Base-by-base conservation (phyloP, 441 rosid species). In the Jatropha multifida region DNA sequence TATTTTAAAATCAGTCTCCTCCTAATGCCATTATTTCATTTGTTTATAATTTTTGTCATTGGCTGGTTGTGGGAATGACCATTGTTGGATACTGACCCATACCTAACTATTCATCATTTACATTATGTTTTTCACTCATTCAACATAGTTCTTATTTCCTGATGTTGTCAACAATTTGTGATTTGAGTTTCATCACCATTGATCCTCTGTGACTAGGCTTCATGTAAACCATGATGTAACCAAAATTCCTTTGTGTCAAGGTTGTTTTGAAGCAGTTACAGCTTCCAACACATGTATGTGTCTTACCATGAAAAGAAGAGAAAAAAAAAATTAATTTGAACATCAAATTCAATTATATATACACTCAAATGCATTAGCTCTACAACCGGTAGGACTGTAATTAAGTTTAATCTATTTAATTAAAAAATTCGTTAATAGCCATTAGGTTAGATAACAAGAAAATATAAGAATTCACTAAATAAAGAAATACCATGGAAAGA, bases 131-230 rank as follows among this genome's bases (percentile, higher is more conserved):
- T 27, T 61, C 38, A 10, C 14, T 27, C 65, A 27, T 61, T 59
- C 37, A 23, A 10, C 38, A 12, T 32, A 61, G 32, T 61, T 61
- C 41, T 59, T 23, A n/a, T 56, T 5, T 59, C 65, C 38, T 76
- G 52, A 48, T 48, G 55, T 56, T 66, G 54, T 63, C 48, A 61
- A 72, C 23, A 62, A 32, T 15, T 49, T 46, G 66, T 58, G 81
- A 75, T 73, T 58, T 76, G 48, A 71, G 73, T 81, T 77, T 81
- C 88, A 83, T 85, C 82, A 76, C 74, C 68, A 64, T 59, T 70
- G 79, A 73, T 77, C 20, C 23, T 66, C 15, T 68, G 54, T 74
- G 79, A 74, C 64, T 44, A 64, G 40, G 49, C 66, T 65, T 75
- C 66, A 61, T 68, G 73, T 64, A 40, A 52, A 46, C 62, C 60